phyloP scores from a whole-genome alignment of 2,329 filamentous ascomycete species.

The Clathrospora elynae region DNA sequence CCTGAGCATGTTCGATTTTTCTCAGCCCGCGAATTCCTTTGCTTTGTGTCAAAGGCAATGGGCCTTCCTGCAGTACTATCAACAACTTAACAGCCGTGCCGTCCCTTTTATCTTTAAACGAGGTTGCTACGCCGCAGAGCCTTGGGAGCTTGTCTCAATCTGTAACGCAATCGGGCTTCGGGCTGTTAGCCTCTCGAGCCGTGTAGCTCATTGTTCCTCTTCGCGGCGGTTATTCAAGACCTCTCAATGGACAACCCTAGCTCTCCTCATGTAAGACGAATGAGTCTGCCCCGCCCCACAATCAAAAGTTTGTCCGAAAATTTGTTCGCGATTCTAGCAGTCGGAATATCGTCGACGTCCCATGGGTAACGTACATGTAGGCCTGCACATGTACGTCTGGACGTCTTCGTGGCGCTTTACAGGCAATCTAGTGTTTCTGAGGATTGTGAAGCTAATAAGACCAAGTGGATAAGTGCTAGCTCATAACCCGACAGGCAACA shows the following conservation, averaged over 20 bases:
- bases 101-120: conserved; percentile 4
- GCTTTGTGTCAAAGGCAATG: conserved; percentile 1
- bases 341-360: conserved; percentile 8
- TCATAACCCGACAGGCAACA: too few species aligned
- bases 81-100: conserved; percentile 5
- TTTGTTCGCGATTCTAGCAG: conserved; percentile 1
- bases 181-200: conserved; percentile 8
- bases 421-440: too few species aligned
- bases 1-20: background rate
- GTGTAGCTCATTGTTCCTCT: conserved; percentile 8
- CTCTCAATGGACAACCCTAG: conserved; percentile 14
- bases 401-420: too few species aligned
- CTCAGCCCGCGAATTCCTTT: background rate
- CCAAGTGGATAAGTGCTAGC: too few species aligned
- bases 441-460: too few species aligned
- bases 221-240: conserved; percentile 21
- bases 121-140: conserved; percentile 1
- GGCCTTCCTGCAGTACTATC: too few species aligned
- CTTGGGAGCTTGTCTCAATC: conserved; percentile 14
- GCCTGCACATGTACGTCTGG: too few species aligned
- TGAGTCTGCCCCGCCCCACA: conserved; percentile 11
- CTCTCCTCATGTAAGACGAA: conserved; percentile 5
- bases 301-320: conserved; percentile 3
- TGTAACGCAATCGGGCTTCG: conserved; percentile 6
- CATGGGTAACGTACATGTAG: too few species aligned